Conservation (phyloP, 805 yeast genomes). For the Candida saitoana region DNA sequence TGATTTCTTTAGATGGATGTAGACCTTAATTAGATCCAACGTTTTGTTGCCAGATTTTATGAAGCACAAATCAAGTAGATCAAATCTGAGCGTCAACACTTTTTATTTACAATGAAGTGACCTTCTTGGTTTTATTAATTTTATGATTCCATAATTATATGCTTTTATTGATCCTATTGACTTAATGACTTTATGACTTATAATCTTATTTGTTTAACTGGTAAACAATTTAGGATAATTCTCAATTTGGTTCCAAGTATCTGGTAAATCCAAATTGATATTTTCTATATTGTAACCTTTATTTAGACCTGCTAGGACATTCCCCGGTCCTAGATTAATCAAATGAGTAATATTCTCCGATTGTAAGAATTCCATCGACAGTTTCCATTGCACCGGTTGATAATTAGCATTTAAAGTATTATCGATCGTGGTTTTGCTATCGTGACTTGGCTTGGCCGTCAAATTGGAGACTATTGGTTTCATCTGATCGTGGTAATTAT, state of each 20-base stretch:
- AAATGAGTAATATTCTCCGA: slow-evolving; percentile 15
- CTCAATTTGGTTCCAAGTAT: slow-evolving; percentile 1
- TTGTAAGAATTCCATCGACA: slow-evolving; percentile 26
- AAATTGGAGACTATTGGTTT: slow-evolving; percentile 38
- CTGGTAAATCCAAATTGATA: slow-evolving; percentile 1
- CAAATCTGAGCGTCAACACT: too few species aligned
- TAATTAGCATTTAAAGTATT: slow-evolving; percentile 38
- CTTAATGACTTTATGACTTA: too few species aligned
- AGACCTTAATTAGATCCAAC: too few species aligned
- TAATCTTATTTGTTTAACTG: too few species aligned
- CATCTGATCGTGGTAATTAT: slow-evolving; percentile 6
- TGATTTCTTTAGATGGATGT: too few species aligned
- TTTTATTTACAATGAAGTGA: too few species aligned
- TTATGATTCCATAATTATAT: too few species aligned
- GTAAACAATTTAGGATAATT: too few species aligned
- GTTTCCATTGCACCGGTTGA: slow-evolving; percentile 42
- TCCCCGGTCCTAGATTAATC: slow-evolving; percentile 39
- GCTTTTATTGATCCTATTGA: too few species aligned
- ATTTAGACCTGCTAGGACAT: slow-evolving; percentile 25
- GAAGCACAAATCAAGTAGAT: too few species aligned
- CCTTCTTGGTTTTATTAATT: too few species aligned
- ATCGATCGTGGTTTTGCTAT: slow-evolving; percentile 20
- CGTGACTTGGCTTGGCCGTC: slow-evolving; percentile 22
- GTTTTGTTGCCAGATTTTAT: too few species aligned
- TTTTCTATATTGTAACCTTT: slow-evolving; percentile 8